These are phyloP conservation scores for Xylariaceae sp. DNA, from an alignment of 2,329 filamentous ascomycete genomes.

Conservation along the genomic window DNA sequence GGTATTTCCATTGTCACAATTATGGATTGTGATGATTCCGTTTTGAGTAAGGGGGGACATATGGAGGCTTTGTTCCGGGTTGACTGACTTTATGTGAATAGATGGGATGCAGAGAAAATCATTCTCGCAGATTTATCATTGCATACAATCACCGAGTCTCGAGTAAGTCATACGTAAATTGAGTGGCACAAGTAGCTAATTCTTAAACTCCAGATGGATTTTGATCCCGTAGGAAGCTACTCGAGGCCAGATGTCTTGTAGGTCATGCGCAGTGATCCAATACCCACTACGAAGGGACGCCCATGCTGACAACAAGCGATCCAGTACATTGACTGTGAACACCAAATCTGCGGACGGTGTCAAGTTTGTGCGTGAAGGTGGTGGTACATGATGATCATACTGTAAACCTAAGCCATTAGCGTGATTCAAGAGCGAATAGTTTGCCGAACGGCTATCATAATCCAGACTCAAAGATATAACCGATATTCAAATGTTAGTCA, in stretches of 20 bases:
- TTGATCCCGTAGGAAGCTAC: slow-evolving; percentile 41
- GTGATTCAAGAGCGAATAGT: no score
- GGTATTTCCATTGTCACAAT: no score
- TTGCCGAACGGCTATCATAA: no score
- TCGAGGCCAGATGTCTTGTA: slow-evolving; percentile 40
- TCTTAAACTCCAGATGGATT: slow-evolving; percentile 34
- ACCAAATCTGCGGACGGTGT: slow-evolving; percentile 32
- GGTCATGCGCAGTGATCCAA: slow-evolving; percentile 18
- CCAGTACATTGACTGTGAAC: slow-evolving; percentile 29
- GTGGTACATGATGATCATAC: no score
- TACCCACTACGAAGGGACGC: background rate
- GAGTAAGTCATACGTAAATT: slow-evolving; percentile 27
- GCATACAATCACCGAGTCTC: slow-evolving; percentile 36
- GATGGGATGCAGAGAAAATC: slow-evolving; percentile 39
- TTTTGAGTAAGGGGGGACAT: no score
- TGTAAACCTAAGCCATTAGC: no score
- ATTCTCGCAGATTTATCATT: slow-evolving; percentile 37
- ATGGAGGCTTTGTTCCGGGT: no score
- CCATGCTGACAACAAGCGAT: slow-evolving; percentile 4
- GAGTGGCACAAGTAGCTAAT: background rate
- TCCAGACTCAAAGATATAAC: no score
- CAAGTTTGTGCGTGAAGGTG: slow-evolving; percentile 17
- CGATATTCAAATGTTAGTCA: no score
- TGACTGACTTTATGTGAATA: no score
- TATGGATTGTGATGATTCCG: no score